phyloP scores from a whole-genome alignment of 495 filamentous ascomycete genomes.

The Trichoderma gamsii region DNA sequence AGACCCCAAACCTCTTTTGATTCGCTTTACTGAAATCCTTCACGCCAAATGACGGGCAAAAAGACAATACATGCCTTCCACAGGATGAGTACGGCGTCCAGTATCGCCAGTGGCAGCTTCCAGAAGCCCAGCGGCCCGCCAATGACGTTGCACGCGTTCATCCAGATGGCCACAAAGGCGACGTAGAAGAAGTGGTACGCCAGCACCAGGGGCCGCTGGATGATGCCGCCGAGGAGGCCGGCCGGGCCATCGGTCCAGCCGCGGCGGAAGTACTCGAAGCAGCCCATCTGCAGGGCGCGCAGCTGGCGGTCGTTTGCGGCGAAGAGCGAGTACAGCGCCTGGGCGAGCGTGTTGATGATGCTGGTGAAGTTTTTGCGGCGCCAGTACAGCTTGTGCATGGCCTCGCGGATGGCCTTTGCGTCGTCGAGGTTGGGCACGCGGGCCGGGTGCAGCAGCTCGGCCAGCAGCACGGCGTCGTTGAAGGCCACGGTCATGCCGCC shows the following conservation, averaged over 20 bases:
- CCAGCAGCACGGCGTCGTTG: constrained; percentile 76
- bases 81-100: constrained; percentile 62
- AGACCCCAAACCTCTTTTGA: not conserved
- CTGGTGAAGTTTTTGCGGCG: constrained; percentile 69
- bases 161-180: constrained; percentile 81
- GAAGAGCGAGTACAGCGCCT: constrained; percentile 85
- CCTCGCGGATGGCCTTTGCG: constrained; percentile 52
- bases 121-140: constrained; percentile 44
- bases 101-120: constrained; percentile 53
- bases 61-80: constrained; percentile 87
- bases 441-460: constrained; percentile 60
- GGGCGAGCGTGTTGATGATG: constrained; percentile 93
- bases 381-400: constrained; percentile 82
- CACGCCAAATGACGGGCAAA: constrained; percentile 64
- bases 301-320: constrained; percentile 77
- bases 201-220: constrained; percentile 69
- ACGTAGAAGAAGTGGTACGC: constrained; percentile 93
- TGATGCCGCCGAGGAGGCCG: constrained; percentile 76
- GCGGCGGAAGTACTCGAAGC: constrained; percentile 85
- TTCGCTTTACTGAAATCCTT: constrained; percentile 11
- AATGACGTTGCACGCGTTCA: constrained; percentile 51
- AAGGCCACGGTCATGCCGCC: constrained; percentile 96
- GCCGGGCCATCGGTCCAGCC: constrained; percentile 74
- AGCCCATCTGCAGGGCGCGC: constrained; percentile 75
- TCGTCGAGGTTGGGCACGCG: constrained; percentile 64